Conservation (phyloP, 2,329 filamentous ascomycete species). For the Hymenoscyphus repandus region DNA sequence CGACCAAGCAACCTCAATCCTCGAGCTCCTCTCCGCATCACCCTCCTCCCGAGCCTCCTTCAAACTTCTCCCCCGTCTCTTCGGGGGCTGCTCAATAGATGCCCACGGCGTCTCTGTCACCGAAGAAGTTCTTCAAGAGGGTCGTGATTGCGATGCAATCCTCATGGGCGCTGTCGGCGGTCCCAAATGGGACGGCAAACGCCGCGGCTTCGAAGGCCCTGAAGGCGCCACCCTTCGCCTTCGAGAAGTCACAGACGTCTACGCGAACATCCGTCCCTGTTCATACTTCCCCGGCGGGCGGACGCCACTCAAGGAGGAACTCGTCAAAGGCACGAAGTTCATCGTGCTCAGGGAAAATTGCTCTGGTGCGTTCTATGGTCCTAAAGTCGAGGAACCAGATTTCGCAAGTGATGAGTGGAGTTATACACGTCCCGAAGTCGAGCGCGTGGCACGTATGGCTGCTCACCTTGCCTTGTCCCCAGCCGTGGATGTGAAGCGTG, state of each 20-base stretch:
- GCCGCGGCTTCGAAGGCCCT: conserved; percentile 87
- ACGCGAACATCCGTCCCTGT: conserved; percentile 96
- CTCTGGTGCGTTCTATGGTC: conserved; percentile 97
- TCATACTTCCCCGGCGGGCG: no score
- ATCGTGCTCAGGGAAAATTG: conserved; percentile 98
- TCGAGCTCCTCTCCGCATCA: no score
- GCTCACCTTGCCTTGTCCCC: conserved; percentile 64
- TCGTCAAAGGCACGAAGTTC: conserved; percentile 78
- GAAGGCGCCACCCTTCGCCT: conserved; percentile 79
- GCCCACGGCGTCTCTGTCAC: conserved; percentile 70
- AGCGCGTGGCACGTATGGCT: conserved; percentile 76
- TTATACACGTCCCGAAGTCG: conserved; percentile 83
- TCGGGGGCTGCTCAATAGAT: conserved; percentile 65
- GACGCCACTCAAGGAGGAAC: conserved; percentile 94
- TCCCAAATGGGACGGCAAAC: conserved; percentile 61
- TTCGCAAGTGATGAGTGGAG: conserved; percentile 88
- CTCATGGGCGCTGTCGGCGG: conserved; percentile 79
- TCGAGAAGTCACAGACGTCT: conserved; percentile 96
- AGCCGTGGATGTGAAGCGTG: conserved; percentile 62
- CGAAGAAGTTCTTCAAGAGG: conserved; percentile 72
- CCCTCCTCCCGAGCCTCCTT: no score
- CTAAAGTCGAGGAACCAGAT: conserved; percentile 94
- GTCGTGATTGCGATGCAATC: conserved; percentile 77
- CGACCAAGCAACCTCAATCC: conserved; percentile 40
- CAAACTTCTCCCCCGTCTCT: conserved; percentile 31